phyloP scores from a whole-genome alignment of 768 basidiomycete species.

The Rhizopogon salebrosus region DNA sequence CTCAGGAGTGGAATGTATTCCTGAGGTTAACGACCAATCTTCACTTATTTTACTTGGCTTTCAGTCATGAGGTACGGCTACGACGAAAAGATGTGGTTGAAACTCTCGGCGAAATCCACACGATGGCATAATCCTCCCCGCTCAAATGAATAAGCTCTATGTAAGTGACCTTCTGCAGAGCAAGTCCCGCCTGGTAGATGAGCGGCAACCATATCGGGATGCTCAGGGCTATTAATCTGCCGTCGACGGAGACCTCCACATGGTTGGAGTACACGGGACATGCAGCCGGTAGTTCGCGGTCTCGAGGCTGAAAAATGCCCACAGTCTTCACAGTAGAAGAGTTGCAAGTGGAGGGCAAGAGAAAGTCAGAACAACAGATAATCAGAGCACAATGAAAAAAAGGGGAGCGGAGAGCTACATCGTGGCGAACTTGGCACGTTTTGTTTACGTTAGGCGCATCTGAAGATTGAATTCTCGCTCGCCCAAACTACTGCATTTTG shows the following conservation, averaged over 20 bases:
- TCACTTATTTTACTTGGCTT: slow-evolving; percentile 4
- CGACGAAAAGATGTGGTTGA: background rate
- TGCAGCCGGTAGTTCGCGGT: background rate
- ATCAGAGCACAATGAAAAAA: background rate
- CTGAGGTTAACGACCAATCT: slow-evolving; percentile 4
- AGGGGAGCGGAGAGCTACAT: background rate
- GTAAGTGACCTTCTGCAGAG: background rate
- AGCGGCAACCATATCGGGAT: slow-evolving; percentile 3
- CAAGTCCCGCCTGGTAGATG: background rate
- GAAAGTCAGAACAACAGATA: background rate
- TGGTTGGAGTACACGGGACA: slow-evolving; percentile 6
- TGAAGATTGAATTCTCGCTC: background rate
- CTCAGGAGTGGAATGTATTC: background rate
- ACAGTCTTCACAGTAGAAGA: background rate
- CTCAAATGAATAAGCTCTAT: background rate
- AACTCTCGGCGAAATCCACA: background rate
- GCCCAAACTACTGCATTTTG: background rate
- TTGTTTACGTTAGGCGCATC: background rate
- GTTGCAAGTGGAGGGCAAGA: too few species aligned
- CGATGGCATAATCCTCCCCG: background rate
- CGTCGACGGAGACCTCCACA: slow-evolving; percentile 2
- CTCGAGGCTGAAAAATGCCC: background rate
- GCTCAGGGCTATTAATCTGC: background rate
- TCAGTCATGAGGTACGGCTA: slow-evolving; percentile 1
- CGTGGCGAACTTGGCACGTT: background rate